Evolutionary conservation across 2,329 filamentous ascomycete species (phyloP), one percentile per base, ranked within the genome.

Genomic region (Sphaerostilbella broomeana): DNA sequence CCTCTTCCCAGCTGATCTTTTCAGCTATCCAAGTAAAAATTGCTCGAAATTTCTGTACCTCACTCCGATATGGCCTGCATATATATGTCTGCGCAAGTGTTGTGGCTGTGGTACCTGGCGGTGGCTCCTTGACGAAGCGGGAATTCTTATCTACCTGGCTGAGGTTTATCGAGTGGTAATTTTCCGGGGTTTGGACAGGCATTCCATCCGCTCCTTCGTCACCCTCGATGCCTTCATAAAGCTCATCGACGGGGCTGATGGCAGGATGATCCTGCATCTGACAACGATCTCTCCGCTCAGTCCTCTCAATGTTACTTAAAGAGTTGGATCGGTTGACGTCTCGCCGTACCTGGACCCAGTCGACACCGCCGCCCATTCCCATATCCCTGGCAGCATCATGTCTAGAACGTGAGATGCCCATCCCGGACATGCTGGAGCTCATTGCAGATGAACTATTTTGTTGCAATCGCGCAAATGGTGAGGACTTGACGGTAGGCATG

Each of bases 1-100:
- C 88, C 53, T 95, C 90, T 57, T 98, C 92, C 92, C 92, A 98
- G 21, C 77, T 77, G 41, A 98, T 81, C 51, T 90, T 88, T 58
- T 98, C 92, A n/a, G 86, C 78, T 5, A 94, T 86, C 90, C 90
- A 98, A 2, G 86, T 95, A 55, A 97, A 98, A 46, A 98, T 97
- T 12, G 92, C 90, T 17, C 94, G 78, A 18, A 98, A 65, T 24
- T 89, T 78, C 60, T 98, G 92, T 1, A 95, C 86, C 52, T 97
- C 90, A 60, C 86, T 95, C 44, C 89, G 77, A 60, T 95, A 95
- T 0, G 92, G 94, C 19, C 92, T 79, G 56, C 94, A 98, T 9
- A 98, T 80, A 57, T 95, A 95, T 1, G 83, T 86, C 42, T 92
- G 92, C 0, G 92, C 88, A 12, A 98, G 69, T 20, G 83, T 85